A percentile compares a stretch with the other conserved stretches of the same genome.
Conservation (phyloP, 306 rosid genomes). For the Prinsepia uniflora region DNA sequence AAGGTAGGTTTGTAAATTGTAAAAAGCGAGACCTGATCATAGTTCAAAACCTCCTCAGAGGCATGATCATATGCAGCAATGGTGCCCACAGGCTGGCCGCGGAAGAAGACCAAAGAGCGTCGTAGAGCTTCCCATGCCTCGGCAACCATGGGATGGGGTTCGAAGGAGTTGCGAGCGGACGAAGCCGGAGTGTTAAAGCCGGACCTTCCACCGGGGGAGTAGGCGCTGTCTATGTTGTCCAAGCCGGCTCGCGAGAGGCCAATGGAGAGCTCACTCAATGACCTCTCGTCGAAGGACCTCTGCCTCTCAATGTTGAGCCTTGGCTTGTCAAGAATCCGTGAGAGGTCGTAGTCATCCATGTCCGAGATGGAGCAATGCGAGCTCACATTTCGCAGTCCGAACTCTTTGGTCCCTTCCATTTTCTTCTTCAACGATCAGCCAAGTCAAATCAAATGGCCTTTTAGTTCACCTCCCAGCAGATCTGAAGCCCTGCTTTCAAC, state of each 20-base stretch:
- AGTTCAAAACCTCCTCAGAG: constrained; percentile 80
- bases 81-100: constrained; percentile 77
- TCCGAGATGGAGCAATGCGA: constrained; percentile 75
- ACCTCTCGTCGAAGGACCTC: constrained; percentile 91
- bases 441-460: constrained; percentile 8
- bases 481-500: neutral
- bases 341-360: constrained; percentile 72
- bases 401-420: constrained; percentile 52
- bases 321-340: constrained; percentile 68
- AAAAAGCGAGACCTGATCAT: constrained; percentile 60
- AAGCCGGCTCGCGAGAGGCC: constrained; percentile 51
- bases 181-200: constrained; percentile 78
- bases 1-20: neutral
- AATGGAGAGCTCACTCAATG: constrained; percentile 73
- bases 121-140: constrained; percentile 94
- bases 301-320: constrained; percentile 75
- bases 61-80: constrained; percentile 85
- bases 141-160: constrained; percentile 92
- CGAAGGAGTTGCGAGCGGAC: constrained; percentile 75
- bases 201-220: constrained; percentile 76
- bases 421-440: constrained; percentile 12
- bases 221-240: constrained; percentile 57
- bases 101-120: constrained; percentile 63
- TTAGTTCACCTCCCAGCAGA: neutral
- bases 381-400: constrained; percentile 61